Evolutionary conservation across 2,329 filamentous ascomycete genomes (phyloP).

Genomic region (Leptosphaerulina australis): DNA sequence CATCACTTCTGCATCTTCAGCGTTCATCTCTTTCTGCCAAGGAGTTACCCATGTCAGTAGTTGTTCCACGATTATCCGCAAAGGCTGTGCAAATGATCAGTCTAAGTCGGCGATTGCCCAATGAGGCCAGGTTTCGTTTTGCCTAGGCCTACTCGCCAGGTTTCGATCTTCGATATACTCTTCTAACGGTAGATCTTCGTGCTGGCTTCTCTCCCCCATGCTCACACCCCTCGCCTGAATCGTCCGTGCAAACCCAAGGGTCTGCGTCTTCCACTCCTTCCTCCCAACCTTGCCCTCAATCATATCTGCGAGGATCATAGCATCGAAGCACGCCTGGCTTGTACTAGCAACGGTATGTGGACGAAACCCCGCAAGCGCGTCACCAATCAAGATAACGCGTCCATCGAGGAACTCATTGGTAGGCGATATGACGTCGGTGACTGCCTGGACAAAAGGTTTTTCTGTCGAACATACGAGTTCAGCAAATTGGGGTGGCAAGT

Average conservation of each 20-base stretch:
- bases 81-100: too few species aligned
- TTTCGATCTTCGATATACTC: constrained; percentile 35
- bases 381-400: constrained; percentile 54
- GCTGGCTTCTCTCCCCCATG: constrained; percentile 52
- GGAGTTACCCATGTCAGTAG: too few species aligned
- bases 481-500: constrained; percentile 50
- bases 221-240: constrained; percentile 49
- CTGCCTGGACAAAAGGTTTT: constrained; percentile 54
- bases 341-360: constrained; percentile 57
- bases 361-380: constrained; percentile 55
- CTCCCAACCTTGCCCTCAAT: constrained; percentile 47
- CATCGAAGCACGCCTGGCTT: constrained; percentile 56
- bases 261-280: constrained; percentile 46
- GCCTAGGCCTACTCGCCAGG: constrained; percentile 30
- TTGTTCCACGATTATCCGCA: too few species aligned
- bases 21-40: too few species aligned
- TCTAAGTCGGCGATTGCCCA: constrained; percentile 26
- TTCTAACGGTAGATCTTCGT: constrained; percentile 38
- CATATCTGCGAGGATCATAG: constrained; percentile 49
- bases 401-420: constrained; percentile 50
- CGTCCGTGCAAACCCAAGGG: constrained; percentile 46
- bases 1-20: too few species aligned
- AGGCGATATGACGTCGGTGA: constrained; percentile 52
- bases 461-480: constrained; percentile 51
- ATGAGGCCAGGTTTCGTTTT: constrained; percentile 35